Conservation (phyloP, 176 grass and related monocot genomes). For the Leersia perrieri region DNA sequence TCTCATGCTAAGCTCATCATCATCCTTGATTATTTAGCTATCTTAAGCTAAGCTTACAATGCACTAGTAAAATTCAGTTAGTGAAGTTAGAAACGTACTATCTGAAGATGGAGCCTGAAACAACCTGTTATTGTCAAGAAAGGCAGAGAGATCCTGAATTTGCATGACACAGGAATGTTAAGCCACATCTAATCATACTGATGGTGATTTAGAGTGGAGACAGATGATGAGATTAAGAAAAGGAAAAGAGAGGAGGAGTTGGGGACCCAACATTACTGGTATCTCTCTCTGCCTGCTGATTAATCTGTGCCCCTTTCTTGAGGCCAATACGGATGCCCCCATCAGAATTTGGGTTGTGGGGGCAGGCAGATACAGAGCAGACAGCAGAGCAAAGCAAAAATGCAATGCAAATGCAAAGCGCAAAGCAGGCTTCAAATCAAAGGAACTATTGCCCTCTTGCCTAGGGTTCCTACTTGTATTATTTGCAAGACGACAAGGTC, state of each 20-base stretch:
- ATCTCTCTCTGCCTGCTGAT: conserved; percentile 32
- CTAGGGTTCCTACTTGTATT: conserved; percentile 30
- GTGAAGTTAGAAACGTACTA: background rate
- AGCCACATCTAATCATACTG: background rate
- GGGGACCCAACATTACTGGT: background rate
- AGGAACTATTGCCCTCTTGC: conserved; percentile 46
- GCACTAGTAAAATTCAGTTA: background rate
- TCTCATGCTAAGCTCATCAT: background rate
- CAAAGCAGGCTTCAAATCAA: conserved; percentile 49
- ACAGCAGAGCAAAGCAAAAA: background rate
- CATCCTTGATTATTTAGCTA: background rate
- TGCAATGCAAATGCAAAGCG: conserved; percentile 1
- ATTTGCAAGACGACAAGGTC: conserved; percentile 70
- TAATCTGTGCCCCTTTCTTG: conserved; percentile 9
- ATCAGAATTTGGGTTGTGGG: conserved; percentile 22
- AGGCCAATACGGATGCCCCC: conserved; percentile 5
- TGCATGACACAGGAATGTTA: background rate
- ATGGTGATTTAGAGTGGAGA: background rate
- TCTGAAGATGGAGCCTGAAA: no score
- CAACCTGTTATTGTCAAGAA: no score
- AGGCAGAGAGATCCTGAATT: no score
- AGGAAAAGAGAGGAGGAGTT: background rate
- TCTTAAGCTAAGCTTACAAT: background rate
- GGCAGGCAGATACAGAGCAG: background rate
- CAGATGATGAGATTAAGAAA: background rate